These are phyloP conservation scores for Pseudozyma pruni DNA, from an alignment of 1,284 basidiomycete species.

Conservation along the genomic window DNA sequence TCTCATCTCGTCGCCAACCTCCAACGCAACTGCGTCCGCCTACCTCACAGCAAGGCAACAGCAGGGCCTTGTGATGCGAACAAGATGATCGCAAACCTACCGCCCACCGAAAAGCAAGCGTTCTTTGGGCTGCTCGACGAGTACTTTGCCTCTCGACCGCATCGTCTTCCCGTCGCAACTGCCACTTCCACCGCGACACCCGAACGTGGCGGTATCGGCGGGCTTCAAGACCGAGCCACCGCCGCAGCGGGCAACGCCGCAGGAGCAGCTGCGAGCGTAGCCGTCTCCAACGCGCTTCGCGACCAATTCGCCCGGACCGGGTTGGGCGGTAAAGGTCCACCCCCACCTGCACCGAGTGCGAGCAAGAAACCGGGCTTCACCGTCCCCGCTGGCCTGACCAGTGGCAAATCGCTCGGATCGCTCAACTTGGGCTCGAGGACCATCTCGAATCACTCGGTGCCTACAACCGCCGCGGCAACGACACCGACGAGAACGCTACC, in stretches of 20 bases:
- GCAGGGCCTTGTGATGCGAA: neutral
- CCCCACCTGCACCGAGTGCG: slow-evolving; percentile 12
- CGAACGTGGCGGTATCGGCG: slow-evolving; percentile 1
- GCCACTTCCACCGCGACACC: neutral
- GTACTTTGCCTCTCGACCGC: slow-evolving; percentile 58
- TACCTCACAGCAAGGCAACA: too few species aligned
- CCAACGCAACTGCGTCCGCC: too few species aligned
- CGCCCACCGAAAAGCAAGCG: slow-evolving; percentile 45
- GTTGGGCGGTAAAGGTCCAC: slow-evolving; percentile 11
- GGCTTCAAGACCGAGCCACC: slow-evolving; percentile 24
- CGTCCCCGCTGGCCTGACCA: slow-evolving; percentile 12
- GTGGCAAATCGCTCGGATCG: slow-evolving; percentile 13
- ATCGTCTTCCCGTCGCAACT: slow-evolving; percentile 21
- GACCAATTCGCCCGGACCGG: slow-evolving; percentile 34
- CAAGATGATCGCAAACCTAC: slow-evolving; percentile 46
- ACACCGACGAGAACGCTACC: slow-evolving; percentile 10
- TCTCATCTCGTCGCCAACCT: too few species aligned
- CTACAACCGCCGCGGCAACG: neutral
- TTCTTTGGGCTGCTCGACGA: slow-evolving; percentile 60
- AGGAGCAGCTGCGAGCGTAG: slow-evolving; percentile 21
- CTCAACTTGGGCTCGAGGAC: slow-evolving; percentile 14
- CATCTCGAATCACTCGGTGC: neutral
- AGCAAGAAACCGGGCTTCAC: slow-evolving; percentile 20
- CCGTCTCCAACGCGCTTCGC: slow-evolving; percentile 17
- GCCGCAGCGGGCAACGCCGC: slow-evolving; percentile 29